phyloP scores from a whole-genome alignment of 2,329 filamentous ascomycete species.

The Penicillium brasilianum region DNA sequence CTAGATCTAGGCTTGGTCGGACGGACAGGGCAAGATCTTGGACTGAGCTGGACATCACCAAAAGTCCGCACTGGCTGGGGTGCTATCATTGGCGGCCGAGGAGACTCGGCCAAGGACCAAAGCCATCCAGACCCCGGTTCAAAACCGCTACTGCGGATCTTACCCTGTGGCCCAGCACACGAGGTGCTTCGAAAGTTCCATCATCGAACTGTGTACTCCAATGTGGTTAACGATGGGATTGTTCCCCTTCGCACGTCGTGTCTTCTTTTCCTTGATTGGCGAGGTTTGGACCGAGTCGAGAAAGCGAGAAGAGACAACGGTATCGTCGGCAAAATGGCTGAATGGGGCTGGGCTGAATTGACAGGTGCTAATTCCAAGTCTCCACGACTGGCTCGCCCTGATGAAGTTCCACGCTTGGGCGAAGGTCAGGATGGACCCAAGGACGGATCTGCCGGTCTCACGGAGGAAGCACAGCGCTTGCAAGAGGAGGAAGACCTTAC shows the following conservation, averaged over 20 bases:
- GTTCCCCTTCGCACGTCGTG: slow-evolving; percentile 94
- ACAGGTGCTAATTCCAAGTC: slow-evolving; percentile 69
- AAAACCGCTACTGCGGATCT: slow-evolving; percentile 84
- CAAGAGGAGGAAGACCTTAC: slow-evolving; percentile 18
- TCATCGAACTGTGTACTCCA: slow-evolving; percentile 91
- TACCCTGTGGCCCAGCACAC: slow-evolving; percentile 91
- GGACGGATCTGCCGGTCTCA: not conserved
- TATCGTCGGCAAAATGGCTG: slow-evolving; percentile 87
- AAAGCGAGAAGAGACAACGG: slow-evolving; percentile 93
- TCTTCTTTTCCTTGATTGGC: slow-evolving; percentile 95
- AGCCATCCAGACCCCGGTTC: slow-evolving; percentile 73
- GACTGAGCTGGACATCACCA: slow-evolving; percentile 90
- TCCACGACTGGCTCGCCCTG: slow-evolving; percentile 49
- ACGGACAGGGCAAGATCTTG: slow-evolving; percentile 93
- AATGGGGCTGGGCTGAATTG: slow-evolving; percentile 93
- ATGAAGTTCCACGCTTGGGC: slow-evolving; percentile 34
- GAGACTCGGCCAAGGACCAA: slow-evolving; percentile 60
- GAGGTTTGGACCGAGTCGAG: slow-evolving; percentile 87
- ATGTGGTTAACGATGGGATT: slow-evolving; percentile 97
- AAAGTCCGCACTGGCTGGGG: slow-evolving; percentile 86
- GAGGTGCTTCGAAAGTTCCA: slow-evolving; percentile 84
- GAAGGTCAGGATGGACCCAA: slow-evolving; percentile 12
- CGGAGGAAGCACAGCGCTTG: slow-evolving; percentile 24
- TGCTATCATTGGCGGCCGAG: slow-evolving; percentile 80
- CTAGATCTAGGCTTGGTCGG: slow-evolving; percentile 95